Percentiles rank a stretch among this genome's conserved stretches.
Evolutionary conservation across 345 rosid genomes (phyloP).

Genomic region (Arabidopsis suecica): DNA sequence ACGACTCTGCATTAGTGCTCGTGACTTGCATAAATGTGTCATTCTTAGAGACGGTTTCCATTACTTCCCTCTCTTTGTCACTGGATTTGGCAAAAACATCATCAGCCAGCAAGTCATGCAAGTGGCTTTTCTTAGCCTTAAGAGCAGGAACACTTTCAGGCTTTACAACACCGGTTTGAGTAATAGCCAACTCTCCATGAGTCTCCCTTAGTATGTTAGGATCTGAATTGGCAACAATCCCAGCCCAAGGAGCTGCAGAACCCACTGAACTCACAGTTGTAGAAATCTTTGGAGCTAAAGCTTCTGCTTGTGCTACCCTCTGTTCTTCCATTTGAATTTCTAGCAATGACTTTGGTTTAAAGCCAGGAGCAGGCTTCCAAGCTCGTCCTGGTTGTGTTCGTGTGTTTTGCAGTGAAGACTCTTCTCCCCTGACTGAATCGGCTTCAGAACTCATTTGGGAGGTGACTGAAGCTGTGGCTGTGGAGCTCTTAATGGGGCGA

Average conservation of each 20-base stretch:
- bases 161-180: constrained; percentile 50
- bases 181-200: constrained; percentile 47
- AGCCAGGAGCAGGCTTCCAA: constrained; percentile 99
- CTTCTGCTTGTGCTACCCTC: constrained; percentile 65
- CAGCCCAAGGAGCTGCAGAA: constrained; percentile 67
- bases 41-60: constrained; percentile 40
- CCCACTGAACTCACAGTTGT: constrained; percentile 51
- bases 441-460: constrained; percentile 39
- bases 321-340: constrained; percentile 98
- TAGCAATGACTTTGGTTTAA: constrained; percentile 88
- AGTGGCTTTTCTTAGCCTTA: constrained; percentile 66
- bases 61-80: constrained; percentile 54
- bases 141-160: constrained; percentile 52
- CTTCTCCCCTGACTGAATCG: constrained; percentile 50
- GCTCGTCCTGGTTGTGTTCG: constrained; percentile 59
- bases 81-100: constrained; percentile 64
- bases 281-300: constrained; percentile 59
- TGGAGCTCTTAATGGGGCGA: constrained; percentile 43
- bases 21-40: constrained; percentile 45
- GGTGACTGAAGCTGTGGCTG: constrained; percentile 33
- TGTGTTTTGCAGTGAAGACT: constrained; percentile 48
- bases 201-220: constrained; percentile 53
- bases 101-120: constrained; percentile 74
- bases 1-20: constrained; percentile 43
- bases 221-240: constrained; percentile 67